Base-by-base conservation (phyloP, 805 yeast species). In the Kodamaea leandrae region DNA sequence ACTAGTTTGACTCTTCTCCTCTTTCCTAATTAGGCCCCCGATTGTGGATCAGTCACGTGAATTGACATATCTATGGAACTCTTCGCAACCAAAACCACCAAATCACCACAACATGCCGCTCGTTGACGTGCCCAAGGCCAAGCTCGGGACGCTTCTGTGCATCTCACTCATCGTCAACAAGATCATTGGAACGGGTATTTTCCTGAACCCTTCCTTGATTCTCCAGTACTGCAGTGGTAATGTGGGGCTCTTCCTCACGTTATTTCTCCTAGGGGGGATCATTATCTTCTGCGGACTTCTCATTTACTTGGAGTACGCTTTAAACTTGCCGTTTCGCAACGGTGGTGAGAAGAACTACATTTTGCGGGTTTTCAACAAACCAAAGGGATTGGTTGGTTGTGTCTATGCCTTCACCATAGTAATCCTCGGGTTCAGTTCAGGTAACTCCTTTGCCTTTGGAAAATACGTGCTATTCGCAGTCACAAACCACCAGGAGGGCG, bases 381-480 rank as follows among this genome's bases (percentile, higher is more conserved):
- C 71, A 21, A 51, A 51, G 32, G 67, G 71, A 7, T 49, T 68
- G 17, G 53, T 54, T 26, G 72, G 72, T 3, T 64, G 69, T 40
- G 48, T 64, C 3, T 68, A 68, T 45, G 74, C 82, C 3, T 72
- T 78, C 33, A 72, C 71, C 37, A 71, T 77, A 43, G 78, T 80
- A n/a, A 48, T 79, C 17, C 58, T 81, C 10, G 82, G 83, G 2
- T 77, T 78, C 53, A 75, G 82, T 42, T 74, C 83, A 5, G 82
- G 83, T 2, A 81, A 81, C 50, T 67, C 81, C 18, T 79, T 74
- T 52, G 85, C 85, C 0, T 79, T 81, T 57, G 86, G 86, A 2
- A 71, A 77, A 43, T 80, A 80, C 52, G 53, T 79, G 4, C 66
- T 77, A 45, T 68, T 48, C 44, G 66, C 72, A 2, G 39, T 60